Evolutionary conservation across 2,329 filamentous ascomycete species (phyloP).

Genomic region (Aspergillus sp.): DNA sequence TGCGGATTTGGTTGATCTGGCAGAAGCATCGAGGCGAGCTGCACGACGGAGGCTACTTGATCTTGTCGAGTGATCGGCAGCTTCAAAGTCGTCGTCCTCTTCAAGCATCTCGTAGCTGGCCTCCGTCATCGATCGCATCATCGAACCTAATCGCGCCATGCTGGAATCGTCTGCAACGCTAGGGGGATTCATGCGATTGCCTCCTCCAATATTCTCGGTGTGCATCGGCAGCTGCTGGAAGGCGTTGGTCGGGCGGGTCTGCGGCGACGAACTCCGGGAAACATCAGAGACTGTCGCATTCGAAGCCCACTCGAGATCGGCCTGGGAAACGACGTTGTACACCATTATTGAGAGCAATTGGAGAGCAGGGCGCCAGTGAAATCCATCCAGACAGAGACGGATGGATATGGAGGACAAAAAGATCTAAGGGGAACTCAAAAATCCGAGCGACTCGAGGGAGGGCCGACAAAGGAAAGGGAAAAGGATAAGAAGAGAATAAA

Average conservation of each 20-base stretch:
- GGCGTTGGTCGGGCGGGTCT: conserved; percentile 8
- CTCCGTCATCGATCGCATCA: conserved; percentile 30
- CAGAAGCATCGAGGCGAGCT: conserved; percentile 20
- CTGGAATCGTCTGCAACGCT: conserved; percentile 15
- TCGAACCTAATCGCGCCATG: conserved; percentile 19
- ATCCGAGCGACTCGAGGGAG: neutral
- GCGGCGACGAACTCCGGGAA: conserved; percentile 23
- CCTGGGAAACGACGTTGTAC: conserved; percentile 36
- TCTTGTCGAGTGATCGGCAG: conserved; percentile 18
- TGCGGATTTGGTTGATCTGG: conserved; percentile 5
- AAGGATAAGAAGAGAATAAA: conserved; percentile 1
- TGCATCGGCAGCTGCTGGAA: conserved; percentile 24
- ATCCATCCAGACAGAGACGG: too few species aligned
- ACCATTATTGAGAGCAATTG: conserved; percentile 23
- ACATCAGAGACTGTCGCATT: conserved; percentile 26
- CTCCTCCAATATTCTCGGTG: conserved; percentile 22
- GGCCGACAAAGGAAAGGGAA: neutral
- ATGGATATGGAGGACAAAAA: neutral
- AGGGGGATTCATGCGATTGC: conserved; percentile 19
- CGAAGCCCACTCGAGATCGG: conserved; percentile 30
- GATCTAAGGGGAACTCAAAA: neutral
- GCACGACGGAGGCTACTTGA: conserved; percentile 17
- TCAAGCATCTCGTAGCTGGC: conserved; percentile 39
- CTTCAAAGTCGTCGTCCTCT: conserved; percentile 40
- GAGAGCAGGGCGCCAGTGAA: conserved; percentile 2